These are phyloP conservation scores for Solanum chiquidenum DNA, from an alignment of 257 asterid species.

Conservation along the genomic window DNA sequence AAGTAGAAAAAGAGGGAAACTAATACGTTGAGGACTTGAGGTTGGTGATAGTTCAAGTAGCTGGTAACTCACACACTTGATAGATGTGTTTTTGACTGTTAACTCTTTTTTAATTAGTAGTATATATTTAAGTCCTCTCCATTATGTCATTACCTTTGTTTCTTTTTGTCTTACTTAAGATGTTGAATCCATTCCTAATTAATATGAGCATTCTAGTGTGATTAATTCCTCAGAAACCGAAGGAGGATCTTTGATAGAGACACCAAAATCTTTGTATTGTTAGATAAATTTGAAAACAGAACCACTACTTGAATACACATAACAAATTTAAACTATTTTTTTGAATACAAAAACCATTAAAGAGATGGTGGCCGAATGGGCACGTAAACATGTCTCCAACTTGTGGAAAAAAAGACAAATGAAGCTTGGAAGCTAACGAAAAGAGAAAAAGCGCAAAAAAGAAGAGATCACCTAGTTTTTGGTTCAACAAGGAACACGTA, in stretches of 20 bases:
- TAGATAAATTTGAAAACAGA: not conserved
- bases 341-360: not conserved
- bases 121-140: not conserved
- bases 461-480: not conserved
- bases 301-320: not conserved
- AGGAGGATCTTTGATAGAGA: not conserved
- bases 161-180: not conserved
- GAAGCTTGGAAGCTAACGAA: not conserved
- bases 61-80: not conserved
- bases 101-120: not conserved
- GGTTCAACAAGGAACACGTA: not conserved
- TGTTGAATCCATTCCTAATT: not conserved
- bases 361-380: not conserved
- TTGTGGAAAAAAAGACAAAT: not conserved
- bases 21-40: not conserved
- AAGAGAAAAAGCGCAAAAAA: not conserved
- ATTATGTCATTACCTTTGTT: not conserved
- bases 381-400: not conserved
- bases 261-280: not conserved
- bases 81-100: too few relatives aligned
- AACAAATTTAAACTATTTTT: not conserved
- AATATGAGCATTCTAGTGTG: not conserved
- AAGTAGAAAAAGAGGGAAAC: not conserved
- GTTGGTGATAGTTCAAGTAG: not conserved
- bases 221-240: not conserved